Evolutionary conservation across 768 basidiomycete species (phyloP).

Genomic region (Ramaria sp.): DNA sequence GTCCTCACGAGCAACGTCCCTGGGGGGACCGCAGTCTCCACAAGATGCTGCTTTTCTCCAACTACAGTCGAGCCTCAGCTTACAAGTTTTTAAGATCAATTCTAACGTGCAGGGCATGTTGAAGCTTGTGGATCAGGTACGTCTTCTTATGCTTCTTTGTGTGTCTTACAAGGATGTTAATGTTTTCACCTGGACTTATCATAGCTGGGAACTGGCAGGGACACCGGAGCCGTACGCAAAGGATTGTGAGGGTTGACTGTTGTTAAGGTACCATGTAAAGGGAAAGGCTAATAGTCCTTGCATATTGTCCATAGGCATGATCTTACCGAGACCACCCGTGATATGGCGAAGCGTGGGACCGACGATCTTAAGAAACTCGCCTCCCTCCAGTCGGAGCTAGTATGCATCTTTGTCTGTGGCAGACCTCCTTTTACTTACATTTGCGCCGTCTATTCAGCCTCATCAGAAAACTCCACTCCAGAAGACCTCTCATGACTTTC

Average conservation of each 20-base stretch:
- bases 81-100: slow-evolving; percentile 99
- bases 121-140: slow-evolving; percentile 81
- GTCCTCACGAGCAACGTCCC: not conserved
- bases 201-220: slow-evolving; percentile 64
- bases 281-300: not conserved
- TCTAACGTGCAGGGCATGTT: slow-evolving; percentile 93
- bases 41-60: slow-evolving; percentile 69
- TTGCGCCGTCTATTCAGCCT: slow-evolving; percentile 34
- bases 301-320: slow-evolving; percentile 53
- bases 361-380: slow-evolving; percentile 89
- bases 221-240: slow-evolving; percentile 71
- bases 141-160: not conserved
- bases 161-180: not conserved
- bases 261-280: not conserved
- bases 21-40: slow-evolving; percentile 25
- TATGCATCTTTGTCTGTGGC: slow-evolving; percentile 23
- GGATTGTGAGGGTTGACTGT: slow-evolving; percentile 54
- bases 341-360: slow-evolving; percentile 89
- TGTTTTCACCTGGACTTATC: not conserved
- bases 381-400: slow-evolving; percentile 48
- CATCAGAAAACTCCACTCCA: slow-evolving; percentile 74
- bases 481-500: slow-evolving; percentile 90
- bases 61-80: slow-evolving; percentile 69
- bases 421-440: not conserved
- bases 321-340: slow-evolving; percentile 86